Evolutionary conservation across 495 filamentous ascomycete species (phyloP).

Genomic region (Podospora anserina): DNA sequence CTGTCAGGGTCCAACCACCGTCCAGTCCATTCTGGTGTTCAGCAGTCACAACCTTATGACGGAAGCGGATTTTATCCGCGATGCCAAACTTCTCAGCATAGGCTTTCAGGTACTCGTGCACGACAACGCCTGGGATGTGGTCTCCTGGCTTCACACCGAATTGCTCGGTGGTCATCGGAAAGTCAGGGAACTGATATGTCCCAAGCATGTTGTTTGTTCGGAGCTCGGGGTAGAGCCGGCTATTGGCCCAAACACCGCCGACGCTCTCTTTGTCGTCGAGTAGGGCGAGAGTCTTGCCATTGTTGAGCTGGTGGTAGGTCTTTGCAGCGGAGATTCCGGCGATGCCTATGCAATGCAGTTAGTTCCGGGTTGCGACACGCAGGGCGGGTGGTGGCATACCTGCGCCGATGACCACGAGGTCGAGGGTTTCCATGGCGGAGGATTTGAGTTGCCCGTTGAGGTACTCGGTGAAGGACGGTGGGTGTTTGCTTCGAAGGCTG

Average conservation of each 20-base stretch:
- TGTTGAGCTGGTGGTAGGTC: constrained; percentile 42
- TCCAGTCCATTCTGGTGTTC: constrained; percentile 39
- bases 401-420: constrained; percentile 46
- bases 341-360: constrained; percentile 30
- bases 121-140: constrained; percentile 64
- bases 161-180: constrained; percentile 60
- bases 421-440: constrained; percentile 39
- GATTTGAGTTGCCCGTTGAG: not conserved
- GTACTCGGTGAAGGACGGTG: not conserved
- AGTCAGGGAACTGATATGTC: constrained; percentile 70
- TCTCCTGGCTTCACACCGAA: constrained; percentile 60
- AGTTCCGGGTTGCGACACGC: not conserved
- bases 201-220: constrained; percentile 60
- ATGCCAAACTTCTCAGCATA: constrained; percentile 62
- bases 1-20: constrained; percentile 43
- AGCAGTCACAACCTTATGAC: constrained; percentile 50
- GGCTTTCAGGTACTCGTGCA: constrained; percentile 63
- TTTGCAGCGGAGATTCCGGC: constrained; percentile 44
- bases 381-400: constrained; percentile 29
- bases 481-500: not conserved
- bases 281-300: constrained; percentile 36
- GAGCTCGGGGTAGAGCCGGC: constrained; percentile 64
- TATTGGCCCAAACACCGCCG: constrained; percentile 68
- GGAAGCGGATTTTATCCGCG: constrained; percentile 50
- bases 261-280: constrained; percentile 43